phyloP scores from a whole-genome alignment of 2,329 filamentous ascomycete species.

The Arthroderma sp. region DNA sequence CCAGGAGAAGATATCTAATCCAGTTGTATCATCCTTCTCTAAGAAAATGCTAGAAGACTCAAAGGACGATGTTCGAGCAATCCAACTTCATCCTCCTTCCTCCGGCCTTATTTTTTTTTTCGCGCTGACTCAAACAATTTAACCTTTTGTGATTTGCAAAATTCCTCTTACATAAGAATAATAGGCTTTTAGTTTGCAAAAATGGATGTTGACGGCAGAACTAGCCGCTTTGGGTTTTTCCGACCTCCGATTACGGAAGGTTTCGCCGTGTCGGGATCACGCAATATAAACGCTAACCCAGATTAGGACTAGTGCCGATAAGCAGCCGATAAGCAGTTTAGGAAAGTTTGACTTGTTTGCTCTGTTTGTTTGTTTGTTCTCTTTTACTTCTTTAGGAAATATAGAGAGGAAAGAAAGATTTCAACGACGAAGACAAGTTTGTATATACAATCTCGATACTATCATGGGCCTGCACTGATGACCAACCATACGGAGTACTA shows the following conservation, averaged over 20 bases:
- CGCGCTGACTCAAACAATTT: neutral
- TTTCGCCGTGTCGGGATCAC: slow-evolving; percentile 8
- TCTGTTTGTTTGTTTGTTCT: neutral
- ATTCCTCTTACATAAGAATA: neutral
- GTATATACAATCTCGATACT: neutral
- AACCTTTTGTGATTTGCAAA: neutral
- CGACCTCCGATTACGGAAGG: neutral
- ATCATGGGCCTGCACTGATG: too few species aligned
- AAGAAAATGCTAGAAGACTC: neutral
- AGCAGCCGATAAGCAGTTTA: neutral
- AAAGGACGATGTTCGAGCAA: neutral
- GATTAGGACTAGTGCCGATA: slow-evolving; percentile 1
- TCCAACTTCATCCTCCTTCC: neutral
- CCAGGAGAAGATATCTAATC: neutral
- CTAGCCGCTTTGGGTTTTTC: neutral
- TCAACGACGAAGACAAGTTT: neutral
- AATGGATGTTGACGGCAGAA: neutral
- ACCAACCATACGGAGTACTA: too few species aligned
- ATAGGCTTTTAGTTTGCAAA: neutral
- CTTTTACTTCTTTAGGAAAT: neutral
- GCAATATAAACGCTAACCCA: slow-evolving; percentile 4
- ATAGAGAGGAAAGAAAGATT: neutral
- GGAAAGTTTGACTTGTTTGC: neutral
- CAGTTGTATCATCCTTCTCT: neutral
- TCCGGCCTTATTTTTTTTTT: neutral